These are phyloP conservation scores for Ceratobasidium sp. DNA, from an alignment of 1,284 basidiomycete species.

Conservation along the genomic window DNA sequence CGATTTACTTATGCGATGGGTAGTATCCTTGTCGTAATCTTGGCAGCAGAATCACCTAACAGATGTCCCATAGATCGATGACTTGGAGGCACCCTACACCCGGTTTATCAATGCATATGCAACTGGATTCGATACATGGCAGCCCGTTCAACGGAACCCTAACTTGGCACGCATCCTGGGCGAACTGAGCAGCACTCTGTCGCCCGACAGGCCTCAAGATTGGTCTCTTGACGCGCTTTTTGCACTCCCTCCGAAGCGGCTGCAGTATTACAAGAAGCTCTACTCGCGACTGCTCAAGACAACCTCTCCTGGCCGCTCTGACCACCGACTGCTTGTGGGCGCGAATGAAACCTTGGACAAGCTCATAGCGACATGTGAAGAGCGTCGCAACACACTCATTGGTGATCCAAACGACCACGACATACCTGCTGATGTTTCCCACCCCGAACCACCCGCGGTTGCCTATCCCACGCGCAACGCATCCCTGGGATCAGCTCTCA, in stretches of 20 bases:
- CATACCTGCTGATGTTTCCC: not conserved
- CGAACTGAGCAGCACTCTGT: conserved; percentile 70
- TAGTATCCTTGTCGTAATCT: conserved; percentile 52
- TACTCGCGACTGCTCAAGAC: conserved; percentile 88
- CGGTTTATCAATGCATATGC: conserved; percentile 78
- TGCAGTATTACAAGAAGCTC: conserved; percentile 93
- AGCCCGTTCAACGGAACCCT: conserved; percentile 75
- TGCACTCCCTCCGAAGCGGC: conserved; percentile 79
- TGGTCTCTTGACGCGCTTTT: conserved; percentile 93
- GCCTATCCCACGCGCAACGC: not conserved
- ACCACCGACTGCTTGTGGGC: conserved; percentile 79
- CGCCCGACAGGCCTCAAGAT: conserved; percentile 58
- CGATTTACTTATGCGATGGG: conserved; percentile 97
- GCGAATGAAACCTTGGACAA: conserved; percentile 84
- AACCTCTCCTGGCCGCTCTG: conserved; percentile 86
- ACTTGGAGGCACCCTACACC: conserved; percentile 86
- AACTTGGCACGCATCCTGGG: conserved; percentile 73
- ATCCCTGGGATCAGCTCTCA: not conserved
- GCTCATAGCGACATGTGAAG: conserved; percentile 72
- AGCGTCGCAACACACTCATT: conserved; percentile 48
- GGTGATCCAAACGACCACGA: conserved; percentile 31
- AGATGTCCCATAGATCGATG: conserved; percentile 71
- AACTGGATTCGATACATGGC: conserved; percentile 83
- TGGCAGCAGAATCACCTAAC: not conserved
- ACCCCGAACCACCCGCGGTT: not conserved